A percentile compares a stretch with the other conserved stretches of the same genome.
Conservation (phyloP, 257 asterid genomes). For the Asclepias syriaca region DNA sequence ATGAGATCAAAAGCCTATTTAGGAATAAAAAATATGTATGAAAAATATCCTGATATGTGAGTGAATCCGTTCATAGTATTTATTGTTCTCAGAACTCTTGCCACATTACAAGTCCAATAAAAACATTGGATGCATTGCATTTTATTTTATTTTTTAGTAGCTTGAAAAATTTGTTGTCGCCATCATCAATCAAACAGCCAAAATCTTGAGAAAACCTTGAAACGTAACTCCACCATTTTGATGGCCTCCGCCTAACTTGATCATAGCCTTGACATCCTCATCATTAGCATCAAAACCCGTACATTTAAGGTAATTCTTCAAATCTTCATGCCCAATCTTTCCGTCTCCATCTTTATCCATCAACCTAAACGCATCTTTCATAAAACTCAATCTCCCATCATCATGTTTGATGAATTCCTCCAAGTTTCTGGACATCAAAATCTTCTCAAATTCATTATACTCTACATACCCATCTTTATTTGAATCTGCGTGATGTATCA, state of each 20-base stretch:
- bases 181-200: slow-evolving; percentile 33
- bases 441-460: slow-evolving; percentile 79
- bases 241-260: slow-evolving; percentile 60
- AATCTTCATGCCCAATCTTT: slow-evolving; percentile 61
- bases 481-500: slow-evolving; percentile 59
- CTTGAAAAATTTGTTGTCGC: too few species aligned
- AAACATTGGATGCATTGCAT: too few species aligned
- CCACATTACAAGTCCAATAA: too few species aligned
- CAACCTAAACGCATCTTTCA: slow-evolving; percentile 74
- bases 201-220: slow-evolving; percentile 59
- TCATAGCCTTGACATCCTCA: slow-evolving; percentile 82
- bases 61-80: too few species aligned
- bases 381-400: slow-evolving; percentile 18
- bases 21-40: too few species aligned
- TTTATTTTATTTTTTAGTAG: too few species aligned
- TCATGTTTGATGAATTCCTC: background rate
- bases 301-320: slow-evolving; percentile 49
- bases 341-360: slow-evolving; percentile 97
- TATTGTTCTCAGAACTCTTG: too few species aligned
- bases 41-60: too few species aligned
- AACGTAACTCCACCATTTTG: slow-evolving; percentile 61
- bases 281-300: slow-evolving; percentile 66
- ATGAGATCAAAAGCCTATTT: too few species aligned
- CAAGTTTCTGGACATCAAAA: slow-evolving; percentile 25
- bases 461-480: slow-evolving; percentile 66